These are phyloP conservation scores for Microbotryum intermedium DNA, from an alignment of 1,284 basidiomycete species.

Conservation along the genomic window DNA sequence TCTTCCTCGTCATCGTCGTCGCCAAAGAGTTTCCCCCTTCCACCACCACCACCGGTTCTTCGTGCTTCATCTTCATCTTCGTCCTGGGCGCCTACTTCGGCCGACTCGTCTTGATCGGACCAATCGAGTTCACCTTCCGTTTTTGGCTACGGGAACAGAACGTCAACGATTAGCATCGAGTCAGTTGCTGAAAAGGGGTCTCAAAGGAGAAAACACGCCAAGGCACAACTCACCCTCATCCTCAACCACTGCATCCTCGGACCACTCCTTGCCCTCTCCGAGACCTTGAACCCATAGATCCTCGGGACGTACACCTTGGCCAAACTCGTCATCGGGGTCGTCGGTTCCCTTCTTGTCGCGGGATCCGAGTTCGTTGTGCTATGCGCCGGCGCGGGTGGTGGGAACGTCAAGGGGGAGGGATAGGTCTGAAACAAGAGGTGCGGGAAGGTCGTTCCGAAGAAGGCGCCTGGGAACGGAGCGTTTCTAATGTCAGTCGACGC, in stretches of 20 bases:
- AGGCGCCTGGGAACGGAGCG: conserved; percentile 59
- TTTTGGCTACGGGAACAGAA: conserved; percentile 9
- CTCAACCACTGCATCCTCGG: conserved; percentile 93
- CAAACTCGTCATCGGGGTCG: conserved; percentile 47
- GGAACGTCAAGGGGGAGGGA: conserved; percentile 24
- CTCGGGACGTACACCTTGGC: conserved; percentile 81
- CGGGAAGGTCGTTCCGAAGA: conserved; percentile 97
- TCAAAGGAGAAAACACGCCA: neutral
- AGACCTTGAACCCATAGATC: conserved; percentile 71
- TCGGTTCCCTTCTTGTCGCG: conserved; percentile 15
- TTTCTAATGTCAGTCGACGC: neutral
- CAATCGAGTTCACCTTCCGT: conserved; percentile 29
- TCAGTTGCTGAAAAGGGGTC: neutral
- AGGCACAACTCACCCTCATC: conserved; percentile 57
- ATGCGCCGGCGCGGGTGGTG: conserved; percentile 6
- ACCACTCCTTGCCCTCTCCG: conserved; percentile 62
- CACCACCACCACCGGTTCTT: conserved; percentile 1
- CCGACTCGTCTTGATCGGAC: conserved; percentile 3
- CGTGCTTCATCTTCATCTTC: too few relatives aligned
- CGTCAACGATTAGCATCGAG: too few relatives aligned
- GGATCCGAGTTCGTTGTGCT: neutral
- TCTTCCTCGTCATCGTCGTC: conserved; percentile 29
- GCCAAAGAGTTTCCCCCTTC: conserved; percentile 27
- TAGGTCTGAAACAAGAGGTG: conserved; percentile 98
- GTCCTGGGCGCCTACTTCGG: neutral